These are phyloP conservation scores for Exidia glandulosa DNA, from an alignment of 768 basidiomycete genomes.

Conservation along the genomic window DNA sequence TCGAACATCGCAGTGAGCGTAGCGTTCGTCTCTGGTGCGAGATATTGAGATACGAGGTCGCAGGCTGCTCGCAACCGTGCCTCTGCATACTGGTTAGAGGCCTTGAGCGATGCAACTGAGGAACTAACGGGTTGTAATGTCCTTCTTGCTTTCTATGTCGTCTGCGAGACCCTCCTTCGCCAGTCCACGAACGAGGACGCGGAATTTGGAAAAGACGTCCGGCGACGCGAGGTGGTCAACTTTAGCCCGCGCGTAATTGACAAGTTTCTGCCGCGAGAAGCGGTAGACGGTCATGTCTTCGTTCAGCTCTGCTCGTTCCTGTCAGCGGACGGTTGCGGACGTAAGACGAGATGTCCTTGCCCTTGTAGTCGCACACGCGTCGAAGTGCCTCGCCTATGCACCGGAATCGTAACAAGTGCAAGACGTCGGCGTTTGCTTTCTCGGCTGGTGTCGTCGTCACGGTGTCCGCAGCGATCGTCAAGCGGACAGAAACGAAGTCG, in stretches of 20 bases:
- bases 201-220: slow-evolving; percentile 48
- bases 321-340: not conserved
- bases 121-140: slow-evolving; percentile 49
- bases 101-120: not conserved
- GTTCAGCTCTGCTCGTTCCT: slow-evolving; percentile 40
- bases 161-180: slow-evolving; percentile 76
- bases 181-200: slow-evolving; percentile 50
- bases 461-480: slow-evolving; percentile 20
- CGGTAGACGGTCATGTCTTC: slow-evolving; percentile 63
- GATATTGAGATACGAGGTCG: slow-evolving; percentile 71
- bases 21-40: slow-evolving; percentile 36
- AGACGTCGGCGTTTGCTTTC: slow-evolving; percentile 38
- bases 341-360: slow-evolving; percentile 24
- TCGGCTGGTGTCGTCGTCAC: slow-evolving; percentile 5
- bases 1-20: slow-evolving; percentile 54
- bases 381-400: slow-evolving; percentile 44
- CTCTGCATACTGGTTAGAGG: slow-evolving; percentile 29
- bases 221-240: slow-evolving; percentile 42
- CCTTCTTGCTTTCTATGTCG: slow-evolving; percentile 43
- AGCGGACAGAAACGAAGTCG: slow-evolving; percentile 45
- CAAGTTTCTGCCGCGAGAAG: slow-evolving; percentile 43
- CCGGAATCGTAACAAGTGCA: slow-evolving; percentile 40
- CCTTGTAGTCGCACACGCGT: slow-evolving; percentile 69
- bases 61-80: slow-evolving; percentile 58
- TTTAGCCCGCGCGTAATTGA: slow-evolving; percentile 53